phyloP scores from a whole-genome alignment of 2,329 filamentous ascomycete genomes.

The Colletotrichum cordylinicola region DNA sequence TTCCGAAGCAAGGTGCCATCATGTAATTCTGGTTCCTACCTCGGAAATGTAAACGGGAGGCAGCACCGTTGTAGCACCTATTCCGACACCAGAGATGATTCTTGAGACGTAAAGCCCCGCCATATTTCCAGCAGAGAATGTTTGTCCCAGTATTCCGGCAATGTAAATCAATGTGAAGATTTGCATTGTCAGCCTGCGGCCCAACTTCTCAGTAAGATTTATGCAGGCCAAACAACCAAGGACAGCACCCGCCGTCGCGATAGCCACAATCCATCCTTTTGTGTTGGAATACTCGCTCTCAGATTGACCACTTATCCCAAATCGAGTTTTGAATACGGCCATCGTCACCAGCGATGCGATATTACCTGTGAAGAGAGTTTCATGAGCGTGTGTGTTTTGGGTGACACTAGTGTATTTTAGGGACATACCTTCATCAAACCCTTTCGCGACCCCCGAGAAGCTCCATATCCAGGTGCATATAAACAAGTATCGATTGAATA shows the following conservation, averaged over 20 bases:
- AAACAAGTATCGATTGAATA: constrained; percentile 34
- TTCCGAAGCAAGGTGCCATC: neutral
- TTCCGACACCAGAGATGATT: constrained; percentile 31
- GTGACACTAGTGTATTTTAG: neutral
- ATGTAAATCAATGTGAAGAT: constrained; percentile 39
- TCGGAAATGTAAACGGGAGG: constrained; percentile 34
- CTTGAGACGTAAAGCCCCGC: constrained; percentile 28
- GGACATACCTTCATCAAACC: constrained; percentile 32
- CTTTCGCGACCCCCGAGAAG: constrained; percentile 34
- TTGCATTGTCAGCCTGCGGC: constrained; percentile 27
- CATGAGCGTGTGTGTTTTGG: neutral
- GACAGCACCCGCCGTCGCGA: constrained; percentile 34
- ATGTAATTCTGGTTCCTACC: neutral
- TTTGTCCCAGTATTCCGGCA: constrained; percentile 37
- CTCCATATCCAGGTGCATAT: constrained; percentile 30
- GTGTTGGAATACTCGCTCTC: constrained; percentile 31
- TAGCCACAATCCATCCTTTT: constrained; percentile 36
- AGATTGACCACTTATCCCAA: constrained; percentile 27
- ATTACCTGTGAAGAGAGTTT: constrained; percentile 25
- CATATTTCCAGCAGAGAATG: constrained; percentile 31
- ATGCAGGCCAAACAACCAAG: constrained; percentile 32
- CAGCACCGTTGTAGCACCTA: constrained; percentile 31
- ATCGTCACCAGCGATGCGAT: constrained; percentile 34
- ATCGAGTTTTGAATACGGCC: constrained; percentile 29
- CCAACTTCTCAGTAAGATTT: constrained; percentile 27